Evolutionary conservation across 192 early-diverging fungal species (phyloP).

Genomic region (Geranomyces michiganensis): DNA sequence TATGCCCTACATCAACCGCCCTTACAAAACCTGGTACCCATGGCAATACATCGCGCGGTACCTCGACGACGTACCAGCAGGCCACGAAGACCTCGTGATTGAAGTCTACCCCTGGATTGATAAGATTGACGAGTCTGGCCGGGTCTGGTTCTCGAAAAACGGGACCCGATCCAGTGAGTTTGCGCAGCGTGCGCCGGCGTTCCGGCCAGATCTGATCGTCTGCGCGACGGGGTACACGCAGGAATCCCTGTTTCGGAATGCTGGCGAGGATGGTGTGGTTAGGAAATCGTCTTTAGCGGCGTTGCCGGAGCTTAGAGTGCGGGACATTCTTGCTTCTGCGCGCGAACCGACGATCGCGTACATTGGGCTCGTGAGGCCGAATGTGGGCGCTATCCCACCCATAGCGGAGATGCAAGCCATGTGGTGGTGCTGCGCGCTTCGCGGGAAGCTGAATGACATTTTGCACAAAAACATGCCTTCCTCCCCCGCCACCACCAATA

Average conservation of each 20-base stretch:
- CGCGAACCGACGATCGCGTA: not conserved
- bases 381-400: conserved; percentile 24
- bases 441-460: not conserved
- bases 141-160: not conserved
- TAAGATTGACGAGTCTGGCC: conserved; percentile 12
- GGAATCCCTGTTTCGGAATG: conserved; percentile 3
- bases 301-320: not conserved
- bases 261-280: too few relatives aligned
- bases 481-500: not conserved
- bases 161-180: not conserved
- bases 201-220: conserved; percentile 11
- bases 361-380: conserved; percentile 20
- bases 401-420: conserved; percentile 21
- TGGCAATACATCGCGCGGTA: conserved; percentile 8
- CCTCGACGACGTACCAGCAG: not conserved
- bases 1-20: conserved; percentile 20
- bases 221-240: conserved; percentile 25
- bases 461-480: not conserved
- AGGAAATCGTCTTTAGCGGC: too few relatives aligned
- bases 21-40: not conserved
- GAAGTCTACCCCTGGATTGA: not conserved
- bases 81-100: not conserved
- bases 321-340: not conserved
- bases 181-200: not conserved
- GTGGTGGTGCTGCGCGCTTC: conserved; percentile 3